These are phyloP conservation scores for Schizosaccharomyces pombe DNA, from an alignment of 805 yeast genomes.

Conservation along the genomic window DNA sequence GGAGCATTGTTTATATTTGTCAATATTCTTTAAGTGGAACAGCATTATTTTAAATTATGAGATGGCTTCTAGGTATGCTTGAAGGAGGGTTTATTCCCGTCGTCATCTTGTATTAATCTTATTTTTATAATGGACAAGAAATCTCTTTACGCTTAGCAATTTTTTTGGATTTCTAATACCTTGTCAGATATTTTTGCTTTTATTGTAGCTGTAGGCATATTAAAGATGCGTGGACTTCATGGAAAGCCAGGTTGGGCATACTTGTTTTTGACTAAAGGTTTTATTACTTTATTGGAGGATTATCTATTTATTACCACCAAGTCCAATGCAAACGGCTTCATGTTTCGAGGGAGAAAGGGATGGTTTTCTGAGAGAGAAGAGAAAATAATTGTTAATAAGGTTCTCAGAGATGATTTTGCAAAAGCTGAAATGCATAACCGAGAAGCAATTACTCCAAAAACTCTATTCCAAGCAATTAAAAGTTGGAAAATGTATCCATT, in stretches of 20 bases:
- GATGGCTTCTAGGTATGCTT: slow-evolving; percentile 25
- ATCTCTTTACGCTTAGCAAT: slow-evolving; percentile 30
- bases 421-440: slow-evolving; percentile 45
- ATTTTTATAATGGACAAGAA: slow-evolving; percentile 35
- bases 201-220: slow-evolving; percentile 27
- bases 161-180: slow-evolving; percentile 32
- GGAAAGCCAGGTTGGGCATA: slow-evolving; percentile 36
- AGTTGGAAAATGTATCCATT: slow-evolving; percentile 39
- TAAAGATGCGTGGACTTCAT: slow-evolving; percentile 23
- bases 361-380: slow-evolving; percentile 33
- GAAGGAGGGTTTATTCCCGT: slow-evolving; percentile 49
- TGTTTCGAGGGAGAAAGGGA: slow-evolving; percentile 28
- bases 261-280: slow-evolving; percentile 39
- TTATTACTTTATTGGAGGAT: slow-evolving; percentile 34
- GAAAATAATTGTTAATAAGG: slow-evolving; percentile 33
- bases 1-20: background rate
- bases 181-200: slow-evolving; percentile 22
- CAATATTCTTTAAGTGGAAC: background rate
- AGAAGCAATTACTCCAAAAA: slow-evolving; percentile 23
- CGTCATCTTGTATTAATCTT: slow-evolving; percentile 33
- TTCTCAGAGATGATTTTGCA: slow-evolving; percentile 39
- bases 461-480: slow-evolving; percentile 20
- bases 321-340: slow-evolving; percentile 29
- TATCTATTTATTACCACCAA: slow-evolving; percentile 31
- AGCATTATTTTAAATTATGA: background rate